phyloP scores from a whole-genome alignment of 305 asterid species.

The Fraxinus dipetala region DNA sequence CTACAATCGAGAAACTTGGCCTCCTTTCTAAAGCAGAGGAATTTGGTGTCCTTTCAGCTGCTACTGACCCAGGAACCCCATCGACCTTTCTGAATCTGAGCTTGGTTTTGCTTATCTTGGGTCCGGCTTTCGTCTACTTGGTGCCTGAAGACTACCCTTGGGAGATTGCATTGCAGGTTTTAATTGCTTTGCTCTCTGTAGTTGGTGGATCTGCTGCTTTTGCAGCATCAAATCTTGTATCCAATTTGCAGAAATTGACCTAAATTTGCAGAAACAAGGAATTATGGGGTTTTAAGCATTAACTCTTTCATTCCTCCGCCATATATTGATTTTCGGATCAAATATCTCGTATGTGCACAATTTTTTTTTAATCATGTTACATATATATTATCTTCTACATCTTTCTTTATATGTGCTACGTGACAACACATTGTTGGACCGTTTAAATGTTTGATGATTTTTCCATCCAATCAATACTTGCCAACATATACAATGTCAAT shows the following conservation, averaged over 20 bases:
- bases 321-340: not conserved
- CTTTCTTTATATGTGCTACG: too few relatives aligned
- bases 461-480: too few relatives aligned
- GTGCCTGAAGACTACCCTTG: constrained; percentile 87
- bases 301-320: not conserved
- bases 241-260: constrained; percentile 66
- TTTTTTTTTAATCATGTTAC: too few relatives aligned
- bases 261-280: constrained; percentile 14
- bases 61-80: constrained; percentile 72
- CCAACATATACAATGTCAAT: too few relatives aligned
- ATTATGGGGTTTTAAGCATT: constrained; percentile 12
- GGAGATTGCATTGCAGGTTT: constrained; percentile 73
- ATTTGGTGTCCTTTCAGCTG: constrained; percentile 73
- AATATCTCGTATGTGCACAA: not conserved
- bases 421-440: too few relatives aligned
- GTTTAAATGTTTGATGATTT: too few relatives aligned
- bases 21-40: constrained; percentile 85
- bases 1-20: constrained; percentile 71
- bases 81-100: constrained; percentile 56
- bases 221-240: constrained; percentile 82
- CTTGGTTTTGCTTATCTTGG: constrained; percentile 48
- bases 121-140: constrained; percentile 61
- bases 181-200: constrained; percentile 53
- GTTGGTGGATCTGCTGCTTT: constrained; percentile 83
- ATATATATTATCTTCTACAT: too few relatives aligned